A percentile compares a stretch with the other conserved stretches of the same genome.
Evolutionary conservation across 352 stramenopile species (phyloP).

Genomic region (Globisporangium sylvaticum): DNA sequence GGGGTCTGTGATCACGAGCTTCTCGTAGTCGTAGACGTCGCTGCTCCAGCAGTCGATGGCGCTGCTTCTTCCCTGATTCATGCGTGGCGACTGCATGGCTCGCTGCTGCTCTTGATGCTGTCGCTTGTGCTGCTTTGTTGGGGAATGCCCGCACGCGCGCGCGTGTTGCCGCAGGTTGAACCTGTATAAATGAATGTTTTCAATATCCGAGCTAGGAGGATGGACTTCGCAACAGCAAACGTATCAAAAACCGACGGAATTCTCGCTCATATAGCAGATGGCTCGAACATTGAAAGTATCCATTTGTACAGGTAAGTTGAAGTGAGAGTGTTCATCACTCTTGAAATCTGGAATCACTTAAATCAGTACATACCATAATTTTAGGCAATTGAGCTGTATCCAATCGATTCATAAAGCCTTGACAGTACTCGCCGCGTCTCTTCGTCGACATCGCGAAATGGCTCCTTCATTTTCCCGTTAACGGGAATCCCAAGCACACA

Average conservation of each 20-base stretch:
- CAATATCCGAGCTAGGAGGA: no score
- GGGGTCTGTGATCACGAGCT: constrained; percentile 30
- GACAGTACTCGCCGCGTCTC: constrained; percentile 3
- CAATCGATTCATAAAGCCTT: background rate
- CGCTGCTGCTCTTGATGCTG: background rate
- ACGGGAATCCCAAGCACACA: background rate
- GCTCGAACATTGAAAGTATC: no score
- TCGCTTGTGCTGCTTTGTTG: background rate
- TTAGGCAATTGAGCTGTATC: background rate
- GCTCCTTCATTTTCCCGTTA: background rate
- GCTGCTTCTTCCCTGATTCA: background rate
- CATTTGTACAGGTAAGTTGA: no score
- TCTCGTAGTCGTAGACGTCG: constrained; percentile 51
- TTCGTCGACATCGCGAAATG: constrained; percentile 9
- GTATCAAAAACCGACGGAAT: no score
- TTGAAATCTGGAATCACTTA: no score
- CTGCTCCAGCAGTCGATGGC: constrained; percentile 22
- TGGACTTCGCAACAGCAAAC: no score
- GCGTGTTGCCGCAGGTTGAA: constrained; percentile 19
- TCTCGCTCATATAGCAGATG: no score
- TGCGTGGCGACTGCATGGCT: background rate
- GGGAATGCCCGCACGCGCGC: constrained; percentile 1
- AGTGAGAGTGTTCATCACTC: background rate
- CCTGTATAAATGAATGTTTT: no score
- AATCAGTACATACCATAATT: no score